Conservation (phyloP, 1,139 yeast genomes). For the Yamadazyma triangularis region DNA sequence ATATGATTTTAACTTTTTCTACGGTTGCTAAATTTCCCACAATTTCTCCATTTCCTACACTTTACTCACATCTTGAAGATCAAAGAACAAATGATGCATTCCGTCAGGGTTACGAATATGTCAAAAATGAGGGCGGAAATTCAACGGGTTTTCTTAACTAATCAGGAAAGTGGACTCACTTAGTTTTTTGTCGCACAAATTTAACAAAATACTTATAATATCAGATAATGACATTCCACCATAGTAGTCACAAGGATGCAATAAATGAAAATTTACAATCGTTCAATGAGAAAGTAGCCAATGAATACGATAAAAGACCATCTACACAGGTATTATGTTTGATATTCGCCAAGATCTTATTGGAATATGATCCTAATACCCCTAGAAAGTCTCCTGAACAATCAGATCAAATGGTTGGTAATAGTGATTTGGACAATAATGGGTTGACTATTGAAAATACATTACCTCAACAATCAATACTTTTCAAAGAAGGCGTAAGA, state of each 20-base stretch:
- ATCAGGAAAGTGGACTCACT: not conserved
- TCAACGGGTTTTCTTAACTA: not conserved
- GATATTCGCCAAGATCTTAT: conserved; percentile 3
- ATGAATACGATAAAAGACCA: conserved; percentile 20
- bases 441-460: conserved; percentile 13
- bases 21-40: too few relatives aligned
- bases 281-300: conserved; percentile 18
- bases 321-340: conserved; percentile 1
- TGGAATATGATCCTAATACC: not conserved
- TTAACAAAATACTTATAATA: too few relatives aligned
- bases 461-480: conserved; percentile 15
- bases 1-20: too few relatives aligned
- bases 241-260: conserved; percentile 15
- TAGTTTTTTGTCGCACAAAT: too few relatives aligned
- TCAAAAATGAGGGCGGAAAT: not conserved
- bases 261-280: conserved; percentile 20
- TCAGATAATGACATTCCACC: conserved; percentile 1
- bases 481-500: conserved; percentile 23
- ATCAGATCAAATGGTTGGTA: not conserved
- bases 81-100: too few relatives aligned
- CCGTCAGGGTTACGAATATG: not conserved
- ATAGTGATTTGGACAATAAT: conserved; percentile 2
- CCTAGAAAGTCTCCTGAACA: not conserved
- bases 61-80: too few relatives aligned
- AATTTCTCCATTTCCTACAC: too few relatives aligned